Percentiles rank a stretch among this genome's conserved stretches.
These are phyloP conservation scores for Spergularia azorica DNA, from an alignment of 179 eudicot genomes.

Conservation along the genomic window DNA sequence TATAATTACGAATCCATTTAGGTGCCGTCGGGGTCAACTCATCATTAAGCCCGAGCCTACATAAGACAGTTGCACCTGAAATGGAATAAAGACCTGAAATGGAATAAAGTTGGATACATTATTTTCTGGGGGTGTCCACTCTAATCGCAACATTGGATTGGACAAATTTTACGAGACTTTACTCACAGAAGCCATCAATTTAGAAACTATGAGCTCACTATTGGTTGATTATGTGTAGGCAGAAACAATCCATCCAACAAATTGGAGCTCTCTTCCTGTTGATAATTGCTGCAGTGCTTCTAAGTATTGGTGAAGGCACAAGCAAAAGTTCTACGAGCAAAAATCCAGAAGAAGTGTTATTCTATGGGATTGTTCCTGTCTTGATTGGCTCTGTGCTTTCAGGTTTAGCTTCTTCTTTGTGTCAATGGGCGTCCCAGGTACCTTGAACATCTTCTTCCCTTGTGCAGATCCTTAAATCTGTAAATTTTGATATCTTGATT, in stretches of 20 bases:
- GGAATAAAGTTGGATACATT: background rate
- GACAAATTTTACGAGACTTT: conserved; percentile 1
- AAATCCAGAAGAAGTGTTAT: conserved; percentile 69
- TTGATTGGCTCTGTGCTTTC: conserved; percentile 90
- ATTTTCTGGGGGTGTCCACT: background rate
- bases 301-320: conserved; percentile 93
- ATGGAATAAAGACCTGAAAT: too few species aligned
- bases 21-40: background rate
- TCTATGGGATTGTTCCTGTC: conserved; percentile 83
- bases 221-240: conserved; percentile 51
- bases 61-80: background rate
- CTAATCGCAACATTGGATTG: background rate
- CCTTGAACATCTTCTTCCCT: conserved; percentile 20
- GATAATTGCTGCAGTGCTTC: conserved; percentile 84
- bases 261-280: conserved; percentile 87
- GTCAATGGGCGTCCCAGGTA: conserved; percentile 99
- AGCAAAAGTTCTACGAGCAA: conserved; percentile 62
- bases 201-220: background rate
- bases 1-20: background rate
- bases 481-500: background rate
- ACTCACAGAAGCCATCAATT: background rate
- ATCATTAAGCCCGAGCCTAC: background rate
- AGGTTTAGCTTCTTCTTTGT: conserved; percentile 91
- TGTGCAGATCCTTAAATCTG: background rate
- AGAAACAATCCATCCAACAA: conserved; percentile 91